Evolutionary conservation across 2,329 filamentous ascomycete genomes (phyloP).

Genomic region (Hypoxylon sp.): DNA sequence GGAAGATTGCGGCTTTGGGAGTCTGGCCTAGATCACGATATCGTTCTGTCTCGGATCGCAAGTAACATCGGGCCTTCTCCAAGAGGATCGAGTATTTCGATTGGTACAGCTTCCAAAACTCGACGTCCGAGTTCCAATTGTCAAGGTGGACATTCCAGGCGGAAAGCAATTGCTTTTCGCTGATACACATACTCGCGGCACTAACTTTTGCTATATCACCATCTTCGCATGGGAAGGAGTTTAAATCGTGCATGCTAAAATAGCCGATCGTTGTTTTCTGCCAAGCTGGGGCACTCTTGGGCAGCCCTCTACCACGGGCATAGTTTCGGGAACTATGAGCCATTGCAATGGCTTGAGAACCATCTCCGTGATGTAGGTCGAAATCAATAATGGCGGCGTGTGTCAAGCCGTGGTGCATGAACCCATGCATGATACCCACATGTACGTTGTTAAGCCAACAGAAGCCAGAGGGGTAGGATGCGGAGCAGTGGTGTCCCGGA

Average conservation of each 20-base stretch:
- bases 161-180: conserved; percentile 92
- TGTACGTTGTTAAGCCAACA: conserved; percentile 99
- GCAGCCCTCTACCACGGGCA: conserved; percentile 45
- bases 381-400: conserved; percentile 96
- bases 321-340: conserved; percentile 82
- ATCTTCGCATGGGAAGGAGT: conserved; percentile 95
- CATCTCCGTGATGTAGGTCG: conserved; percentile 91
- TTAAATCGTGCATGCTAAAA: conserved; percentile 97
- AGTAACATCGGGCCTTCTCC: conserved; percentile 81
- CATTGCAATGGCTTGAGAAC: conserved; percentile 96
- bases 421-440: conserved; percentile 92
- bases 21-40: conserved; percentile 68
- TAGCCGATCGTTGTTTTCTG: conserved; percentile 93
- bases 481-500: conserved; percentile 95
- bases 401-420: conserved; percentile 84
- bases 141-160: conserved; percentile 97
- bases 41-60: conserved; percentile 77
- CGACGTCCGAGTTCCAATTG: conserved; percentile 81
- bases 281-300: conserved; percentile 77
- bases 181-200: conserved; percentile 93
- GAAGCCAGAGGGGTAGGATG: conserved; percentile 90
- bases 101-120: conserved; percentile 93
- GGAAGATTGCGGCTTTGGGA: conserved; percentile 88
- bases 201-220: conserved; percentile 95
- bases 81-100: conserved; percentile 80